phyloP scores from a whole-genome alignment of 495 filamentous ascomycete species.

The Penicillium lagena region DNA sequence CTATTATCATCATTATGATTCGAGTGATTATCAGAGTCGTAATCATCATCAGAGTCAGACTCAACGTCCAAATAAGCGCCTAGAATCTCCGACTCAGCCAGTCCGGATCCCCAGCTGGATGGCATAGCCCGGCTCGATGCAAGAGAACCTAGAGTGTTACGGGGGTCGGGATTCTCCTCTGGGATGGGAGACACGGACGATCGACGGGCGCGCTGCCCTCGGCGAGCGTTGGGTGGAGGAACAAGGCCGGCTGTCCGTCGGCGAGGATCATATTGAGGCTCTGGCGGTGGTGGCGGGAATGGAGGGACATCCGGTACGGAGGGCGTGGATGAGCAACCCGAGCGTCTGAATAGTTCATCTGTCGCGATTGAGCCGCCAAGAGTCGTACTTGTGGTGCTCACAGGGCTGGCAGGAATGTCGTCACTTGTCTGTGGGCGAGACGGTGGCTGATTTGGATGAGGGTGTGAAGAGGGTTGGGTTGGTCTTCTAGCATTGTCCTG shows the following conservation, averaged over 20 bases:
- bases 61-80: conserved; percentile 32
- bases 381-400: conserved; percentile 17
- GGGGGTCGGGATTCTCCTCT: conserved; percentile 63
- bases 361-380: conserved; percentile 24
- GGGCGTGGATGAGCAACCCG: conserved; percentile 22
- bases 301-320: conserved; percentile 44
- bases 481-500: conserved; percentile 45
- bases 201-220: conserved; percentile 35
- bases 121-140: conserved; percentile 81
- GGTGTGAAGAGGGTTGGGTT: conserved; percentile 45
- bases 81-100: conserved; percentile 40
- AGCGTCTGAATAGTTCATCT: conserved; percentile 29
- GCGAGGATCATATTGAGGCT: conserved; percentile 6
- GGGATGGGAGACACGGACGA: conserved; percentile 84
- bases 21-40: conserved; percentile 22
- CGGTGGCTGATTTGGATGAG: conserved; percentile 25
- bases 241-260: conserved; percentile 21
- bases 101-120: conserved; percentile 56
- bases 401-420: conserved; percentile 29
- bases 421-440: conserved; percentile 18
- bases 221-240: conserved; percentile 14
- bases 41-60: conserved; percentile 22
- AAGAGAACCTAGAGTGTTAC: conserved; percentile 52
- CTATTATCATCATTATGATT: conserved; percentile 35
- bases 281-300: conserved; percentile 13